Evolutionary conservation across 2,329 filamentous ascomycete genomes (phyloP).

Genomic region (Thielaviopsis cerberus): DNA sequence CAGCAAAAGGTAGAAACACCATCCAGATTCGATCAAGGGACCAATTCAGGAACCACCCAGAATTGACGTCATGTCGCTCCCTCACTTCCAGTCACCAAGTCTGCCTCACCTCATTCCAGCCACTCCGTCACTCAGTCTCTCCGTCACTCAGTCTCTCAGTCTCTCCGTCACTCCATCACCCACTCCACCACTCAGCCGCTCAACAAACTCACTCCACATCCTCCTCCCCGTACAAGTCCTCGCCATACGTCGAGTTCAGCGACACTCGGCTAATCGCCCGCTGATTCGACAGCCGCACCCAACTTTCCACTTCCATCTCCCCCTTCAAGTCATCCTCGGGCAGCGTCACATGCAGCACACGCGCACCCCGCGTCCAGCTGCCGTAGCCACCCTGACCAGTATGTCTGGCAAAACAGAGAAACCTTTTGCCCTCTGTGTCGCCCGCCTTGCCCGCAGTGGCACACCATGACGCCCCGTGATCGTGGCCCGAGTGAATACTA

Average conservation of each 20-base stretch:
- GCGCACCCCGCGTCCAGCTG: constrained; percentile 40
- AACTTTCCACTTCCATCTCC: constrained; percentile 32
- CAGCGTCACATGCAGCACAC: constrained; percentile 25
- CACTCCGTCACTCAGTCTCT: no score
- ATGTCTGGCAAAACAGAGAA: constrained; percentile 42
- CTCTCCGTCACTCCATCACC: no score
- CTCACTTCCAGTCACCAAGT: no score
- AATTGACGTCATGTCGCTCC: no score
- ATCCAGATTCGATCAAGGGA: no score
- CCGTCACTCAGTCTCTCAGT: no score
- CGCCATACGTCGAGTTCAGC: constrained; percentile 41
- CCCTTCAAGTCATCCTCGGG: constrained; percentile 5
- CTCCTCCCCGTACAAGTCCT: constrained; percentile 29
- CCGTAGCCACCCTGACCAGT: constrained; percentile 55
- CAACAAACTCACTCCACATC: not conserved
- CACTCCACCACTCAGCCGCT: no score
- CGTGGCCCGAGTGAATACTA: constrained; percentile 36
- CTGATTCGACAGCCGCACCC: constrained; percentile 41
- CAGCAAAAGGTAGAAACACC: no score
- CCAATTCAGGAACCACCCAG: no score
- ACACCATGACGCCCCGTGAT: constrained; percentile 34
- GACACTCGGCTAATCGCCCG: constrained; percentile 30
- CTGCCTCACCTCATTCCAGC: no score
- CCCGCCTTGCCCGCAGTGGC: constrained; percentile 3
- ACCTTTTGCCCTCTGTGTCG: not conserved